Evolutionary conservation across 2,329 filamentous ascomycete species (phyloP), one percentile per base, ranked within the genome.

Genomic region (Botryotinia narcissicola): DNA sequence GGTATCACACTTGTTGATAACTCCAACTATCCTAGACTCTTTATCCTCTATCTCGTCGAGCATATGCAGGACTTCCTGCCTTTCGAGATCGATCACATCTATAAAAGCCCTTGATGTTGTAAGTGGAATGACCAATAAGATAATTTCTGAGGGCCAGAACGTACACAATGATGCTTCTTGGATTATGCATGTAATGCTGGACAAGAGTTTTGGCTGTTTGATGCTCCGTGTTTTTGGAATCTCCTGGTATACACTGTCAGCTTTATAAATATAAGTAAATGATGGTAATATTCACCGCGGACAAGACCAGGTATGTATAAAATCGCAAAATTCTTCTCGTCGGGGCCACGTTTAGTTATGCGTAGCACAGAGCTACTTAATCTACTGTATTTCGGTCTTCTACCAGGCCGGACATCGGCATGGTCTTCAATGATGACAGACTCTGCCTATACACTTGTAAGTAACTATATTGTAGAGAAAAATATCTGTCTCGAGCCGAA

Each of bases 1-100:
- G 1, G 76, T 77, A 72, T 86, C 84, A 0, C 82, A 81, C 54
- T 85, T 84, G 1, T 84, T 86, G 40, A 86, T 81, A 10, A 86
- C 80, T 3, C 82, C 84, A 7, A 86, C 75, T 1, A 81, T 82
- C 70, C 81, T 73, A 37, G 74, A 75, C 57, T 75, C 70, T 70
- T 72, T 71, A 44, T 78, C 70, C 32, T 78, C 76, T 22, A 78
- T 12, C 2, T 74, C 74, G 70, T 82, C 79, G 12, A 81, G 66
- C 32, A 79, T 74, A 22, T 78, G 78, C 0, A 84, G 73, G 22
- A 84, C 81, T 4, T 78, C 79, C 67, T 86, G 83, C 66, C 82
- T 82, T 0, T 80, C 79, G 71, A 80, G 79, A 71, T 84, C 81
- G 63, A 82, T 82, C 51, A 82, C 80, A 3, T 83, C 84, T 6